These are phyloP conservation scores for Acrocalymma vagum DNA, from an alignment of 2,329 filamentous ascomycete species.

Conservation along the genomic window DNA sequence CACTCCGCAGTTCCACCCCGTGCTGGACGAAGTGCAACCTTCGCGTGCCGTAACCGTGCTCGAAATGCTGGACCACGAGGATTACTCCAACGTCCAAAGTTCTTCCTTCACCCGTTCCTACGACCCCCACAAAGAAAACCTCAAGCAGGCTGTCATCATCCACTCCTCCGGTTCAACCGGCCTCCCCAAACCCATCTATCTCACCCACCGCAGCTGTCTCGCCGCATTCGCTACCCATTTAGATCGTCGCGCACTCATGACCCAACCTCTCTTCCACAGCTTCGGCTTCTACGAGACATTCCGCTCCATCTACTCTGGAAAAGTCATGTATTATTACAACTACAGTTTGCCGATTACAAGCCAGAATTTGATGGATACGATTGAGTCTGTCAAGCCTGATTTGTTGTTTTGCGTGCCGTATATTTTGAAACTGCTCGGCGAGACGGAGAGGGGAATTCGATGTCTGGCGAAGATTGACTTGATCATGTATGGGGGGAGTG, in stretches of 20 bases:
- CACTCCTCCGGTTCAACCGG: slow-evolving; percentile 67
- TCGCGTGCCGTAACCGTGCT: slow-evolving; percentile 25
- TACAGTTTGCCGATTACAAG: slow-evolving; percentile 28
- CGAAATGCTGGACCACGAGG: slow-evolving; percentile 32
- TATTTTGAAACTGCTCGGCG: slow-evolving; percentile 68
- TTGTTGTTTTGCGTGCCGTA: slow-evolving; percentile 71
- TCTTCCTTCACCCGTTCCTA: slow-evolving; percentile 22
- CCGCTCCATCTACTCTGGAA: slow-evolving; percentile 30
- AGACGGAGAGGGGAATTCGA: slow-evolving; percentile 63
- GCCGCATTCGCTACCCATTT: slow-evolving; percentile 25
- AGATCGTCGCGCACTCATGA: slow-evolving; percentile 30
- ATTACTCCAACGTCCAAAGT: slow-evolving; percentile 26
- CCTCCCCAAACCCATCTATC: slow-evolving; percentile 69
- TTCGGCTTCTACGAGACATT: slow-evolving; percentile 33
- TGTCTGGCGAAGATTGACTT: slow-evolving; percentile 58
- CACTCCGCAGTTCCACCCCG: slow-evolving; percentile 22
- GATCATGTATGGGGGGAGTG: slow-evolving; percentile 66
- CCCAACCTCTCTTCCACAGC: slow-evolving; percentile 34
- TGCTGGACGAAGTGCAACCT: slow-evolving; percentile 38
- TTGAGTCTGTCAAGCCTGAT: slow-evolving; percentile 50
- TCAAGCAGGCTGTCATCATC: slow-evolving; percentile 51
- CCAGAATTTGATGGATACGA: slow-evolving; percentile 21
- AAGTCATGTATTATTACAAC: slow-evolving; percentile 34
- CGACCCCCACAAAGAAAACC: slow-evolving; percentile 32
- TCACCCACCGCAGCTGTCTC: slow-evolving; percentile 57